phyloP scores from a whole-genome alignment of 2,329 filamentous ascomycete species.

The Colletotrichum musae region DNA sequence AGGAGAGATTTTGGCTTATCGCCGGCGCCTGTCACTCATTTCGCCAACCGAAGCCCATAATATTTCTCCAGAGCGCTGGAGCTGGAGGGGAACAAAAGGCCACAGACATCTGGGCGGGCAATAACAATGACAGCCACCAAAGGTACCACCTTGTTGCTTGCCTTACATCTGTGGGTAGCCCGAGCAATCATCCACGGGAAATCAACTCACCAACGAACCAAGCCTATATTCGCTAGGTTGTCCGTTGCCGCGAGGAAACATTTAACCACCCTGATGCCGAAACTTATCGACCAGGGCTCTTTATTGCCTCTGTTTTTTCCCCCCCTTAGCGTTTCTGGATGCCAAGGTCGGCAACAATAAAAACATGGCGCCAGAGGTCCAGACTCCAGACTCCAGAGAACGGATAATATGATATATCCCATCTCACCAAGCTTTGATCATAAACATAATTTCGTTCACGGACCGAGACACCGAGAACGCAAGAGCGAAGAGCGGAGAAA shows the following conservation, averaged over 20 bases:
- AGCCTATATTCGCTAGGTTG: conserved; percentile 6
- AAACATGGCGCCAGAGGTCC: neutral
- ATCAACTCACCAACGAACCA: conserved; percentile 9
- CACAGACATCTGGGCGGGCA: conserved; percentile 13
- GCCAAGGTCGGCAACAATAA: conserved; percentile 23
- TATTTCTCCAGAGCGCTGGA: conserved; percentile 21
- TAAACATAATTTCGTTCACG: neutral
- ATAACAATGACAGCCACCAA: conserved; percentile 20
- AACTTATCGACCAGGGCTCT: too few relatives aligned
- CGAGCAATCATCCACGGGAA: conserved; percentile 13
- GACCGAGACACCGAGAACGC: conserved; percentile 4
- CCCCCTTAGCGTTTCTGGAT: neutral
- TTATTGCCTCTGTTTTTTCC: neutral
- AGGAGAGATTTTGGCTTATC: conserved; percentile 27
- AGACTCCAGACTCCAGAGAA: neutral
- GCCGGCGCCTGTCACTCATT: conserved; percentile 28
- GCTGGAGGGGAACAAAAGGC: conserved; percentile 12
- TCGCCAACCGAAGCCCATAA: conserved; percentile 14
- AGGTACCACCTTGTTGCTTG: neutral
- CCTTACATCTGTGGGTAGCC: neutral
- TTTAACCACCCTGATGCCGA: neutral
- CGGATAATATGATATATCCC: neutral
- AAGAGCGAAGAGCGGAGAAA: too few relatives aligned
- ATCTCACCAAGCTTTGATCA: conserved; percentile 28
- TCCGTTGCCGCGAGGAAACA: conserved; percentile 1